Percentiles rank a stretch among this genome's conserved stretches.
phyloP scores from a whole-genome alignment of 2,329 filamentous ascomycete genomes.

The Aspergillus pseudoglaucus region DNA sequence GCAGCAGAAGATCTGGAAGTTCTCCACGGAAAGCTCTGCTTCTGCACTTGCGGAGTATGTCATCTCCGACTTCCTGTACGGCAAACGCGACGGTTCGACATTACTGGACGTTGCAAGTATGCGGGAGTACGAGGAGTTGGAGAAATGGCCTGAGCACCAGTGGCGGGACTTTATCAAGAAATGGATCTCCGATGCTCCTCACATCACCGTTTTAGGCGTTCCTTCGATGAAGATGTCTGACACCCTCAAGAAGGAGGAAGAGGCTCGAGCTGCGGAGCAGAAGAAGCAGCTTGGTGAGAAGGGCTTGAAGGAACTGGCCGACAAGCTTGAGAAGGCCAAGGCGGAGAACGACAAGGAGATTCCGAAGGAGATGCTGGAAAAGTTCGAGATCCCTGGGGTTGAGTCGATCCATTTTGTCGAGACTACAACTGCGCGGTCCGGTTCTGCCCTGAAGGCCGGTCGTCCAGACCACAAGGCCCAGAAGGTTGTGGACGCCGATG shows the following conservation, averaged over 20 bases:
- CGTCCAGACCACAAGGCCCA: slow-evolving; percentile 64
- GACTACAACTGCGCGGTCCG: slow-evolving; percentile 75
- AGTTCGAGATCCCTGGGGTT: slow-evolving; percentile 74
- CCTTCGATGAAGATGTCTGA: slow-evolving; percentile 74
- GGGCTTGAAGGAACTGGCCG: slow-evolving; percentile 66
- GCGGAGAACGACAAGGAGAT: slow-evolving; percentile 83
- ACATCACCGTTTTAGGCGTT: slow-evolving; percentile 81
- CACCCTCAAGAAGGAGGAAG: slow-evolving; percentile 74
- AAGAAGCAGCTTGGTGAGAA: slow-evolving; percentile 74
- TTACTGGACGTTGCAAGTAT: slow-evolving; percentile 52
- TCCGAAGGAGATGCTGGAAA: slow-evolving; percentile 70
- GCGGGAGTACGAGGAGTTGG: slow-evolving; percentile 58
- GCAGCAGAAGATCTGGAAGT: slow-evolving; percentile 74
- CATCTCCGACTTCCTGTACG: slow-evolving; percentile 89
- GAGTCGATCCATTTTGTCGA: slow-evolving; percentile 94
- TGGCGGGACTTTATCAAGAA: slow-evolving; percentile 78
- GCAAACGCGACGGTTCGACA: slow-evolving; percentile 73
- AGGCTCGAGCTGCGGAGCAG: slow-evolving; percentile 69
- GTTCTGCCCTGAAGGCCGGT: slow-evolving; percentile 67
- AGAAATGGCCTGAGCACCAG: slow-evolving; percentile 72
- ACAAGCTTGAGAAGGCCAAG: slow-evolving; percentile 76
- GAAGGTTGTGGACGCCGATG: slow-evolving; percentile 64
- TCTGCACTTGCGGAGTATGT: slow-evolving; percentile 77
- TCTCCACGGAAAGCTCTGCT: slow-evolving; percentile 72
- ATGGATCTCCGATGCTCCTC: slow-evolving; percentile 78